Conservation (phyloP, 257 asterid species). For the Mitragyna speciosa region DNA sequence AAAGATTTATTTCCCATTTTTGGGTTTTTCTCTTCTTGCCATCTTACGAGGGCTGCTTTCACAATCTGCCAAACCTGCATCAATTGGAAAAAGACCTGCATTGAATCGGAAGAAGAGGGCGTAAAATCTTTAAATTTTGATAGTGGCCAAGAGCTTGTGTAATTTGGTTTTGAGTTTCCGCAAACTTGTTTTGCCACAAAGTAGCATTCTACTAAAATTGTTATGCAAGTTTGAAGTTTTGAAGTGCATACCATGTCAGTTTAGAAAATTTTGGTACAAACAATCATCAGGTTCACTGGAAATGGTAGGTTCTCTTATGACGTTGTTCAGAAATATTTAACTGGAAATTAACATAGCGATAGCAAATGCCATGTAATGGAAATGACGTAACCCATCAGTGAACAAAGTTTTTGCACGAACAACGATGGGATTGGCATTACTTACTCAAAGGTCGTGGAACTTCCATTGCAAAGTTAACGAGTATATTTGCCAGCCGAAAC, state of each 20-base stretch:
- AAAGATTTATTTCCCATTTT: slow-evolving; percentile 62
- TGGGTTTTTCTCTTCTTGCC: slow-evolving; percentile 61
- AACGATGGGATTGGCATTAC: too few relatives aligned
- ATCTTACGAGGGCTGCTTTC: slow-evolving; percentile 62
- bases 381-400: too few relatives aligned
- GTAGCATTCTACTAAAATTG: background rate
- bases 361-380: too few relatives aligned
- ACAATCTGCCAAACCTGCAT: slow-evolving; percentile 41
- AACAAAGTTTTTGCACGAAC: too few relatives aligned
- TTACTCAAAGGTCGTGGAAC: too few relatives aligned
- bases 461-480: too few relatives aligned
- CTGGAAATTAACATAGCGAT: too few relatives aligned
- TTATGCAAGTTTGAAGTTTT: background rate
- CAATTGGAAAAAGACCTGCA: slow-evolving; percentile 42
- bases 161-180: background rate
- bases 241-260: background rate
- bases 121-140: slow-evolving; percentile 25
- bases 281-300: background rate
- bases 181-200: background rate
- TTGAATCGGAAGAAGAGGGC: slow-evolving; percentile 63
- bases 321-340: too few relatives aligned
- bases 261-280: background rate
- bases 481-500: too few relatives aligned
- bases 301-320: too few relatives aligned
- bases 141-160: background rate